These are phyloP conservation scores for Penicillium alfredii DNA, from an alignment of 495 filamentous ascomycete species.

Conservation along the genomic window DNA sequence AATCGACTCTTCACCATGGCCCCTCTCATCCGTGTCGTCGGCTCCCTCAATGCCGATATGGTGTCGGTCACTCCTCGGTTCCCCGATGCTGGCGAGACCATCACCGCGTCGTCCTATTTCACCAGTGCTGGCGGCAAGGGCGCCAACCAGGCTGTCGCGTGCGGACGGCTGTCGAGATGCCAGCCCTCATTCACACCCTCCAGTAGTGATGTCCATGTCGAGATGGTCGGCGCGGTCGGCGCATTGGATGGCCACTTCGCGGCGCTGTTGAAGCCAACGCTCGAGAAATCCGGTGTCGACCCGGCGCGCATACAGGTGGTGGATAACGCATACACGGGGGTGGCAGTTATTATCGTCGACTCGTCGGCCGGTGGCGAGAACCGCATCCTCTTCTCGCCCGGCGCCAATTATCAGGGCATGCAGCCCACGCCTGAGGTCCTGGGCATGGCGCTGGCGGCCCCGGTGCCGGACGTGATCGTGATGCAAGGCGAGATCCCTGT, in stretches of 20 bases:
- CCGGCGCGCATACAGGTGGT: constrained; percentile 45
- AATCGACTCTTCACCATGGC: constrained; percentile 31
- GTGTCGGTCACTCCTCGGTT: constrained; percentile 80
- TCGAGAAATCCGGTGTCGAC: constrained; percentile 58
- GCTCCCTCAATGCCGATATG: constrained; percentile 91
- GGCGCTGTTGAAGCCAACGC: constrained; percentile 34
- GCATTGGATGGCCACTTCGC: constrained; percentile 44
- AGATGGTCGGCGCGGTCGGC: constrained; percentile 83
- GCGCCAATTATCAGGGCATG: constrained; percentile 64
- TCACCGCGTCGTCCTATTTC: constrained; percentile 71
- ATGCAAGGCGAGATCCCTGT: constrained; percentile 87
- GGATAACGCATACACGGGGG: constrained; percentile 59
- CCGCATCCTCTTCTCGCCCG: constrained; percentile 72
- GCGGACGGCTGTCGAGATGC: constrained; percentile 54
- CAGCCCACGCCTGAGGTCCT: constrained; percentile 39
- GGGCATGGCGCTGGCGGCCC: constrained; percentile 26
- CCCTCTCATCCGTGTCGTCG: constrained; percentile 68
- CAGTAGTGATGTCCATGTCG: constrained; percentile 50
- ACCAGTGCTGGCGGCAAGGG: constrained; percentile 88
- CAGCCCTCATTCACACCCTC: constrained; percentile 19
- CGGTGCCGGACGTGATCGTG: constrained; percentile 60
- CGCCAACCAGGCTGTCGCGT: constrained; percentile 90
- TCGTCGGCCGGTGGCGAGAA: constrained; percentile 74
- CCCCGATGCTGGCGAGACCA: constrained; percentile 78
- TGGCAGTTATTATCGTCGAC: constrained; percentile 81